Evolutionary conservation across 805 yeast species (phyloP).

Genomic region (Blastobotrys terrestris): DNA sequence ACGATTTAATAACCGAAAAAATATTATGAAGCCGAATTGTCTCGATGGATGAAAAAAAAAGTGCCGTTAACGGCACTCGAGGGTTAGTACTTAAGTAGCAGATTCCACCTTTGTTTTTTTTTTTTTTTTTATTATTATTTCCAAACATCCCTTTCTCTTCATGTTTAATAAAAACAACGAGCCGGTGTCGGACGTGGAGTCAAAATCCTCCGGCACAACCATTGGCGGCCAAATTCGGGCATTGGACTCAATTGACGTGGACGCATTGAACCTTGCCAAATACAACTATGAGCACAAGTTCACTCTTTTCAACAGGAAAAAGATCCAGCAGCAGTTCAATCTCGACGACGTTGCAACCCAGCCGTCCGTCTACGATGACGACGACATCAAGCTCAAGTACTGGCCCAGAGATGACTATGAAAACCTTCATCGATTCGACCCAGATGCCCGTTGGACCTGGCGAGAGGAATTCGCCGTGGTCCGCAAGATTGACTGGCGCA

Average conservation of each 20-base stretch:
- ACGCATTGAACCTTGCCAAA: neutral
- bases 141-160: too few species aligned
- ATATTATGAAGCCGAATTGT: too few species aligned
- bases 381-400: constrained; percentile 3
- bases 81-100: too few species aligned
- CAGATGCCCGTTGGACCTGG: constrained; percentile 43
- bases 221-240: neutral
- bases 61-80: too few species aligned
- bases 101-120: too few species aligned
- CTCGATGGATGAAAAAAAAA: too few species aligned
- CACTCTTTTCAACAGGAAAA: constrained; percentile 5
- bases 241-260: neutral
- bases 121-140: too few species aligned
- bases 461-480: constrained; percentile 42
- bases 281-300: neutral
- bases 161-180: too few species aligned
- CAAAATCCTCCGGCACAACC: too few species aligned
- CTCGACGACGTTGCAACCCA: constrained; percentile 12
- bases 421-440: constrained; percentile 48
- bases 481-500: constrained; percentile 48
- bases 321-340: constrained; percentile 3
- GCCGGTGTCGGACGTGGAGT: too few species aligned
- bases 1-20: neutral
- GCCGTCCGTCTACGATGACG: constrained; percentile 10
- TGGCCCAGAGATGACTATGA: constrained; percentile 40